Evolutionary conservation across 371 early-diverging fungal genomes (phyloP).

Genomic region (Rhizopus arrhizus): DNA sequence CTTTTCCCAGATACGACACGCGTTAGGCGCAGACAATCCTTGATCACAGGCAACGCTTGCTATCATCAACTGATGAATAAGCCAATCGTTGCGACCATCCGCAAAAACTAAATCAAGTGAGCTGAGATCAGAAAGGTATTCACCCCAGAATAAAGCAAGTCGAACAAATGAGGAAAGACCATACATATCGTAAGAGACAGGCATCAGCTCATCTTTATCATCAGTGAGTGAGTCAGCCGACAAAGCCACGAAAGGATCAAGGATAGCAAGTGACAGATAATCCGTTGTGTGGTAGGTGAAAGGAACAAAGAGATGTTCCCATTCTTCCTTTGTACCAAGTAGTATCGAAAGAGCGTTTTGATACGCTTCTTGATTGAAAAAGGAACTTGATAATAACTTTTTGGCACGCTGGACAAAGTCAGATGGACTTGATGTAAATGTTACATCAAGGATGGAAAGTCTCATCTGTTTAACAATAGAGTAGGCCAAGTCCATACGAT

Average conservation of each 20-base stretch:
- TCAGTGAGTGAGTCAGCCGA: constrained; percentile 27
- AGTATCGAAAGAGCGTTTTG: constrained; percentile 6
- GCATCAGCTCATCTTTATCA: constrained; percentile 34
- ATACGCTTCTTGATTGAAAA: background rate
- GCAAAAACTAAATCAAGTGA: background rate
- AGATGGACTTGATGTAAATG: constrained; percentile 37
- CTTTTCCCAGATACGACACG: constrained; percentile 30
- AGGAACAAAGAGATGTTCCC: constrained; percentile 24
- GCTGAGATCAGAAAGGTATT: constrained; percentile 30
- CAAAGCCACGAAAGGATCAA: constrained; percentile 25
- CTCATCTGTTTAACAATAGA: constrained; percentile 42
- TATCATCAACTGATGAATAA: constrained; percentile 45
- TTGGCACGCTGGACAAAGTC: constrained; percentile 30
- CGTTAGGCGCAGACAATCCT: constrained; percentile 31
- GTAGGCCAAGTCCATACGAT: background rate
- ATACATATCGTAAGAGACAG: constrained; percentile 54
- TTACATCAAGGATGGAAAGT: constrained; percentile 46
- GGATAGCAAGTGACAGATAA: constrained; percentile 24
- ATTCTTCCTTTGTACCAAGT: constrained; percentile 28
- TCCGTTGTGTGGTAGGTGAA: constrained; percentile 25
- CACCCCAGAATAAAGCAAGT: constrained; percentile 49
- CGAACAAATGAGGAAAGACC: constrained; percentile 61
- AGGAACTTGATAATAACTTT: constrained; percentile 13
- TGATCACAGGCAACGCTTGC: constrained; percentile 37
- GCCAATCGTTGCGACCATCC: constrained; percentile 27